Percentiles rank a stretch among this genome's conserved stretches.
These are phyloP conservation scores for Leonotis leonurus DNA, from an alignment of 257 asterid species.

Conservation along the genomic window DNA sequence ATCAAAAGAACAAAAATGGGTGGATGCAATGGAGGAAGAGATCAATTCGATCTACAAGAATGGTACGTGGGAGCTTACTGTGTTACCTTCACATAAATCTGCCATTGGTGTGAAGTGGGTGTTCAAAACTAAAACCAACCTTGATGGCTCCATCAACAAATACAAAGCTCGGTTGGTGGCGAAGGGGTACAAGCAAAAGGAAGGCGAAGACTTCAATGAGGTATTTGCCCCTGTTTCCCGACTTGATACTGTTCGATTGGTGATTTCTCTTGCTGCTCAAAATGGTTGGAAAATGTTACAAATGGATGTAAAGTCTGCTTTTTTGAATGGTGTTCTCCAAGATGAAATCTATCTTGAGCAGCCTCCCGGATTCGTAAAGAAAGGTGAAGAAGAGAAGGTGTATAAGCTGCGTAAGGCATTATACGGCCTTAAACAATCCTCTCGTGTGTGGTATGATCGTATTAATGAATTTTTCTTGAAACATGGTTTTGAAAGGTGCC, in stretches of 20 bases:
- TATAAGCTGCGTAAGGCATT: not conserved
- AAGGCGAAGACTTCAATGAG: not conserved
- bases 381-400: not conserved
- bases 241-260: not conserved
- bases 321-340: not conserved
- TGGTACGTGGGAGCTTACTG: not conserved
- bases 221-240: not conserved
- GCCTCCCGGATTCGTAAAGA: not conserved
- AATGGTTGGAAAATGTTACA: not conserved
- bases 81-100: not conserved
- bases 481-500: not conserved
- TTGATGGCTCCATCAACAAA: not conserved
- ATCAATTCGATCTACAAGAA: not conserved
- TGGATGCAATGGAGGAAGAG: not conserved
- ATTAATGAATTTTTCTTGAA: conserved; percentile 1
- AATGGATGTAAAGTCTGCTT: conserved; percentile 1
- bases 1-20: not conserved
- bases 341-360: conserved; percentile 8
- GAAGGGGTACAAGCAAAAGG: not conserved
- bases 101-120: not conserved
- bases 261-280: not conserved
- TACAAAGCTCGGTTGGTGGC: not conserved
- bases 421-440: not conserved
- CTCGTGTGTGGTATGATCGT: not conserved
- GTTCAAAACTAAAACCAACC: not conserved